A percentile compares a stretch with the other conserved stretches of the same genome.
Evolutionary conservation across 2,329 filamentous ascomycete species (phyloP).

Genomic region (Hypoxylon sp.): DNA sequence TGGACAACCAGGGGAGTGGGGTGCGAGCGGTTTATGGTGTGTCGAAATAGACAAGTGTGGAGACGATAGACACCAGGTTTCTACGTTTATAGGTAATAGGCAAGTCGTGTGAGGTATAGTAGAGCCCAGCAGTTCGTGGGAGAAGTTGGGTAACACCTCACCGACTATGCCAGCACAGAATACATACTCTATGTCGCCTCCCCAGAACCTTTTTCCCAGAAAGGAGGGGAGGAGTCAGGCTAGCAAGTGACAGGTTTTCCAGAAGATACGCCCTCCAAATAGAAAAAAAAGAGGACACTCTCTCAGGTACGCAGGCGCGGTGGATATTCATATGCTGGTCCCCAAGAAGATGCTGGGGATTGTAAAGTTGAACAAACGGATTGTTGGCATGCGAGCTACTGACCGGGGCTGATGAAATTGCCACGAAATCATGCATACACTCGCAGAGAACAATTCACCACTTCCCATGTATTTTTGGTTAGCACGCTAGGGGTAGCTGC

Average conservation of each 20-base stretch:
- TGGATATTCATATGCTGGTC: conserved; percentile 36
- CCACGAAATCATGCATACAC: conserved; percentile 65
- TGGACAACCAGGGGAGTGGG: conserved; percentile 50
- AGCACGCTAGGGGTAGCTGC: conserved; percentile 50
- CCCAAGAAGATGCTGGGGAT: conserved; percentile 44
- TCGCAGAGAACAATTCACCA: conserved; percentile 56
- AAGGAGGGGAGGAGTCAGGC: conserved; percentile 50
- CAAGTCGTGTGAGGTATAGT: conserved; percentile 54
- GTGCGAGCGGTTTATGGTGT: conserved; percentile 48
- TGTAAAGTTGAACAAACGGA: conserved; percentile 49
- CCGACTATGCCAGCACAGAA: conserved; percentile 49
- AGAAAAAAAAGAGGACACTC: conserved; percentile 11
- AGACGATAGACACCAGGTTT: conserved; percentile 51
- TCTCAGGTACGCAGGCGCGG: conserved; percentile 34
- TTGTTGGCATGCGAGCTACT: conserved; percentile 57
- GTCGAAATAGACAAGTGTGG: conserved; percentile 54
- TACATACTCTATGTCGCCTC: conserved; percentile 35
- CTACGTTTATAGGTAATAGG: conserved; percentile 50
- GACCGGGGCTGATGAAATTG: conserved; percentile 57
- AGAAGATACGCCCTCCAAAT: conserved; percentile 35
- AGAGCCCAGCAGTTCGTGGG: conserved; percentile 49
- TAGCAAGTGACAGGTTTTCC: conserved; percentile 44
- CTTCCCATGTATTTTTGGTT: conserved; percentile 49
- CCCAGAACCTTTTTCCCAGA: conserved; percentile 14
- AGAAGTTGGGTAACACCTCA: conserved; percentile 51